Evolutionary conservation across 306 rosid species (phyloP), one percentile per base, ranked within the genome.

Genomic region (Cercis canadensis): DNA sequence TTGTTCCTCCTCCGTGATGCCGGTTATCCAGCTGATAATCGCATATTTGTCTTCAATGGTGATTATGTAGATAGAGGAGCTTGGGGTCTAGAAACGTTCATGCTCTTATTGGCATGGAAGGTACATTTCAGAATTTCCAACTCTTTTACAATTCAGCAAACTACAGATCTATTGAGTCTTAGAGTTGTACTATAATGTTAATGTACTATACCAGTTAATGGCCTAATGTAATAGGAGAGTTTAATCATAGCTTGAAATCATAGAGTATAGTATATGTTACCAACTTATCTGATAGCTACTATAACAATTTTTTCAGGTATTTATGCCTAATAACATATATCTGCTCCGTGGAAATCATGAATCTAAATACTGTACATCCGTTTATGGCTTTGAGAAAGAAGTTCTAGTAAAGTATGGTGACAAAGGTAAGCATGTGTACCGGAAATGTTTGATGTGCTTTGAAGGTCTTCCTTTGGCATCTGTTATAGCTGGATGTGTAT

Each of bases 11-110:
- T 89, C 1, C 65, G 74, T 3, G 84, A 86, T 40, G 96, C 97
- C 17, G 97, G 94, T 4, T 86, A 70, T 18, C 96, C 96, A 0
- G 76, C 88, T 2, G 73, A 73, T 2, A 84, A 87, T 57, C 86
- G 96, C 8, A 67, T 89, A 12, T 87, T 77, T 18, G 86, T 92
- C 45, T 89, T 92, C 72, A 92, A 92, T 58, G 97, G 97, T 0
- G 97, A 92, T 69, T 92, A 92, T 68, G 97, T 92, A 0, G 97
- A 92, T 65, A 81, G 97, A 43, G 97, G 97, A 6, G 97, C 97
- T 52, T 92, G 97, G 97, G 97, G 97, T 1, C 89, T 92, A 2
- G 97, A 92, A 70, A 89, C 87, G 10, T 89, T 92, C 75, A 53
- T 89, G 55, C 75, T 89, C 62, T 77, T 92, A 62, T 57, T 87